Evolutionary conservation across 2,329 filamentous ascomycete genomes (phyloP), one percentile per base, ranked within the genome.

Genomic region (Diplodia sapinea): DNA sequence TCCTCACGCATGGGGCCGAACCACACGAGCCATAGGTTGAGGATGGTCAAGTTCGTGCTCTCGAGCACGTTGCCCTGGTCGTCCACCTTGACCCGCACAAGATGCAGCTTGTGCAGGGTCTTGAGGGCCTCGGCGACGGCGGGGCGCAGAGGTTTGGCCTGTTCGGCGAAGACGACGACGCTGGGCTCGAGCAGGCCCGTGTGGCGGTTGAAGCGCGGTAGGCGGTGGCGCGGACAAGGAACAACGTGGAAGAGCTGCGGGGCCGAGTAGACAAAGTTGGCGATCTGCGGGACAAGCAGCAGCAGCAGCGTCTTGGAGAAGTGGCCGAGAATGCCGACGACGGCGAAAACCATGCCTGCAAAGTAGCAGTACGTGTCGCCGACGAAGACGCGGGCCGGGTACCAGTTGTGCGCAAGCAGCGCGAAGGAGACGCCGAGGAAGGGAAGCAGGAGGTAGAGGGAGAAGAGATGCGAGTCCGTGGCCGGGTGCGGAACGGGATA

Each of bases 331-430:
- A 99, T 98, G 70, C 93, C 93, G 71, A 98, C 95, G 54, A 97
- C 94, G 65, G 94, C 95, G 77, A 99, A 99, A 49, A 98, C 92
- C 93, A 99, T 99, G 72, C 95, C 95, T 0, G 95, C 95, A 79
- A 99, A 97, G 82, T 99, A 99, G 85, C 95, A 99, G 85, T 98
- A 99, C 4, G 95, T 99, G 80, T 99, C 95, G 67, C 95, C 95
- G 11, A 98, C 94, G 75, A 99, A 99, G 11, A 98, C 95, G 74
- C 89, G 89, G 29, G 94, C 93, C 0, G 95, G 95, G 77, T 93
- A 99, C 92, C 93, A 96, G 80, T 99, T 99, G 83, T 99, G 94
- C 77, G 82, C 88, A 75, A 95, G 87, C 17, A 99, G 85, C 9
- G 95, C 95, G 62, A 91, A 80, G 8, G 93, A 97, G 65, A 97